phyloP scores from a whole-genome alignment of 2,329 filamentous ascomycete species.

The Esteya vermicola region DNA sequence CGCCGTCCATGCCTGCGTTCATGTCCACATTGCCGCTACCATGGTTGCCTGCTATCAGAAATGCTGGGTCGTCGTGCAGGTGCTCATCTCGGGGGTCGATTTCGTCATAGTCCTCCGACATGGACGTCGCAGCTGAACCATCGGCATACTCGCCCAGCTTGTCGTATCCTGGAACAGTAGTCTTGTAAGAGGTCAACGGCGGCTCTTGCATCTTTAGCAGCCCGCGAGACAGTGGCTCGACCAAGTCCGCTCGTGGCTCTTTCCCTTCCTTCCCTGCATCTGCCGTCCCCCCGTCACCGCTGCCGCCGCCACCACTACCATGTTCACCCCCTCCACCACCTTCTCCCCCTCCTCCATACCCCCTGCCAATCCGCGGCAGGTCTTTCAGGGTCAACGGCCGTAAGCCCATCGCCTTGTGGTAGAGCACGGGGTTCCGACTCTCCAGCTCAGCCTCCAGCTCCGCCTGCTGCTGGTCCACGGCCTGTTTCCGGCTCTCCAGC shows the following conservation, averaged over 20 bases:
- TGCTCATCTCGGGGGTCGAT: constrained; percentile 31
- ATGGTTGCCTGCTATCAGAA: constrained; percentile 11
- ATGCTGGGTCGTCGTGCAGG: constrained; percentile 30
- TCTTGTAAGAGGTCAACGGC: neutral
- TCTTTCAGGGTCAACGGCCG: constrained; percentile 5
- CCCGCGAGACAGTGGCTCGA: constrained; percentile 17
- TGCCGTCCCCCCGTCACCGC: too few species aligned
- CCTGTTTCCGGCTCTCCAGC: constrained; percentile 24
- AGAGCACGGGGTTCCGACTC: constrained; percentile 28
- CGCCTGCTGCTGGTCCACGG: constrained; percentile 29
- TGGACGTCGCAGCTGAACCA: constrained; percentile 1
- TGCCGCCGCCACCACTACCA: too few species aligned
- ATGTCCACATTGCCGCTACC: constrained; percentile 4
- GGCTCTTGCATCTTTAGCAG: constrained; percentile 19
- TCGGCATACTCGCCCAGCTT: constrained; percentile 10
- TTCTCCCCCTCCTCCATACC: too few species aligned
- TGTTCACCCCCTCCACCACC: too few species aligned
- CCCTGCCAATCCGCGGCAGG: neutral
- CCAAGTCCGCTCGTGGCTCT: constrained; percentile 14
- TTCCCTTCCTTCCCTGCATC: constrained; percentile 7
- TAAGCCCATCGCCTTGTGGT: constrained; percentile 27
- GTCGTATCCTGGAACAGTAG: constrained; percentile 7
- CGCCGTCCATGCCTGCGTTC: neutral
- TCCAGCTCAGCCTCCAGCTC: constrained; percentile 35
- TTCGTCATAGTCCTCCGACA: constrained; percentile 20